These are phyloP conservation scores for Adansonia madagascariensis DNA, from an alignment of 441 rosid genomes.

Conservation along the genomic window DNA sequence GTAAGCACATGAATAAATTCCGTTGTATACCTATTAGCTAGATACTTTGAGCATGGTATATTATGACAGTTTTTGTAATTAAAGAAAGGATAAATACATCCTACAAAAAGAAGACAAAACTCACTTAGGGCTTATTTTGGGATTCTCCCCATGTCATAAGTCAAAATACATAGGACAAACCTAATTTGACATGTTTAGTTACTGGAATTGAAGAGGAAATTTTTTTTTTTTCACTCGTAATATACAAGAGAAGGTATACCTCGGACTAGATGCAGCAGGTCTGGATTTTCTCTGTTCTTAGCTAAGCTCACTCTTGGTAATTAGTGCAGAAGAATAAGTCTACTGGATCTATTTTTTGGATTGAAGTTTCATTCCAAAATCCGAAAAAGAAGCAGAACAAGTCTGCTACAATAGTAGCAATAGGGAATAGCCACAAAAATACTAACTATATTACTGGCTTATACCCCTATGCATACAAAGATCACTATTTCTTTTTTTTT, in stretches of 20 bases:
- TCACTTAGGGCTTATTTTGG: not conserved
- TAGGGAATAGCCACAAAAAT: not conserved
- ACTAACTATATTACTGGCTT: not conserved
- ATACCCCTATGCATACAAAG: too few species aligned
- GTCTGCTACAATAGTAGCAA: not conserved
- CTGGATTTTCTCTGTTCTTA: not conserved
- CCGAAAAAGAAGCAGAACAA: not conserved
- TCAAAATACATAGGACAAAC: not conserved
- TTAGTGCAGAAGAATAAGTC: not conserved
- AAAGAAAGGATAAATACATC: not conserved
- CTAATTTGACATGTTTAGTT: not conserved
- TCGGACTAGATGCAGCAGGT: not conserved
- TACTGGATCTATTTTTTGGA: not conserved
- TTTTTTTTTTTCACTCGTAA: not conserved
- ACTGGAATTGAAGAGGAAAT: not conserved
- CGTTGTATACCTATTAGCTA: not conserved
- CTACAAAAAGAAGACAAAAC: not conserved
- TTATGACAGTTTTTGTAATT: not conserved
- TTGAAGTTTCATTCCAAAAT: conserved; percentile 7
- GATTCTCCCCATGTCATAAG: not conserved
- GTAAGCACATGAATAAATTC: not conserved
- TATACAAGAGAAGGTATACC: not conserved
- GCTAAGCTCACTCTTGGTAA: not conserved
- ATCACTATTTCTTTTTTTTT: too few species aligned
- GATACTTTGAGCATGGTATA: not conserved